Conservation (phyloP, 495 filamentous ascomycete species). For the Aspergillus sclerotiicarbonarius region DNA sequence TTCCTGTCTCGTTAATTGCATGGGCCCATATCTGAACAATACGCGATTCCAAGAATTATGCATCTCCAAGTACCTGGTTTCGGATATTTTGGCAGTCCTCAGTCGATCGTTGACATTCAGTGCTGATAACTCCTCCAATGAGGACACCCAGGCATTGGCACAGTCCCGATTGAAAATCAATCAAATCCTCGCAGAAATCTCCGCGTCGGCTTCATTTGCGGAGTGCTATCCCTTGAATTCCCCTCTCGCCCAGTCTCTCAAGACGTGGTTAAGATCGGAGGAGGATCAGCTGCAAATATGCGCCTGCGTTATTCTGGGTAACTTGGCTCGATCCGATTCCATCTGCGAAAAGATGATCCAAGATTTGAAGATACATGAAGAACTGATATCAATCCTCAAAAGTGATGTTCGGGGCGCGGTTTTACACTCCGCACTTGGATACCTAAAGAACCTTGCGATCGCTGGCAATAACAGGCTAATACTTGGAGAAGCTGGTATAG, state of each 20-base stretch:
- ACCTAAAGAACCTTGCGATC: conserved; percentile 78
- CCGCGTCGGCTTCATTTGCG: conserved; percentile 55
- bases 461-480: conserved; percentile 58
- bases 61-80: conserved; percentile 34
- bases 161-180: conserved; percentile 56
- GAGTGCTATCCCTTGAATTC: conserved; percentile 48
- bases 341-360: conserved; percentile 57
- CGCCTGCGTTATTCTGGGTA: conserved; percentile 73
- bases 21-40: conserved; percentile 36
- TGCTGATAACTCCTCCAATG: conserved; percentile 31
- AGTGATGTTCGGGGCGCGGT: conserved; percentile 48
- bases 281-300: conserved; percentile 66
- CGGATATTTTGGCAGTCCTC: conserved; percentile 32
- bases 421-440: conserved; percentile 66
- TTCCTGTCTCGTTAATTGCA: conserved; percentile 32
- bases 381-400: conserved; percentile 54
- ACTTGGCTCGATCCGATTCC: conserved; percentile 70
- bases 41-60: conserved; percentile 42
- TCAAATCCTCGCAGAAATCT: conserved; percentile 61
- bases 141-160: conserved; percentile 51
- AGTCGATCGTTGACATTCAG: conserved; percentile 29
- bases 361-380: conserved; percentile 50
- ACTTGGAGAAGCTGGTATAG: conserved; percentile 54
- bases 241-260: conserved; percentile 51
- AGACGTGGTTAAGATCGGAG: conserved; percentile 47